Base-by-base conservation (phyloP, 2,329 filamentous ascomycete species). In the Dryadomyces quercivorus region DNA sequence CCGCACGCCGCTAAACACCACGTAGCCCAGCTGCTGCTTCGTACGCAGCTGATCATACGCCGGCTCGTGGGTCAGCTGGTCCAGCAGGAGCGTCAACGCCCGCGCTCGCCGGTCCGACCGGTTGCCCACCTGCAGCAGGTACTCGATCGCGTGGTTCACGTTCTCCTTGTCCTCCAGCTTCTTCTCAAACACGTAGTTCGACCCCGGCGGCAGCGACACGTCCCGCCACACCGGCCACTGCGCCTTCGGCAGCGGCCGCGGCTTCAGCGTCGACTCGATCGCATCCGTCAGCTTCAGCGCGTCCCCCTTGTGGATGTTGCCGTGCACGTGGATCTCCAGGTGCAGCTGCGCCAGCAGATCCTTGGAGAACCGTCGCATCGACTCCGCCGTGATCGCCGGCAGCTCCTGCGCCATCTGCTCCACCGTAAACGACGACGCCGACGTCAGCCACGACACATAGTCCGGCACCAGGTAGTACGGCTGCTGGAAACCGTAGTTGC, bases 21-120 rank as follows among this genome's bases (percentile, higher is more conserved):
- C 88, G 62, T 98, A 98, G 13, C 93, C 93, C 7, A 98, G 84
- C 70, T 98, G 92, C 68, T 98, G 92, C 69, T 97, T 96, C 46
- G 93, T 97, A 51, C 93, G 82, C 8, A 98, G 77, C 67, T 95
- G 90, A 69, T 98, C 89, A 65, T 97, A 98, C 9, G 86, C 86
- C 4, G 91, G 91, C 70, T 98, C 93, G 55, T 95, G 87, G 0
- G 89, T 84, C 71, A 98, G 86, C 69, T 97, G 93, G 26, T 88
- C 86, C 45, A 96, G 77, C 6, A 98, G 76, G 45, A 94, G 75
- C 0, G 88, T 77, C 67, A 87, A 90, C 15, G 91, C 87, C 18
- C 89, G 81, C 13, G 87, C 69, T 6, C 69, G 65, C n/a, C 83
- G 78, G 63, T 95, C 84, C 3, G 80, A 76, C 59, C 82, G 80